Conservation (phyloP, 2,329 filamentous ascomycete genomes). For the Bertia moriformis region DNA sequence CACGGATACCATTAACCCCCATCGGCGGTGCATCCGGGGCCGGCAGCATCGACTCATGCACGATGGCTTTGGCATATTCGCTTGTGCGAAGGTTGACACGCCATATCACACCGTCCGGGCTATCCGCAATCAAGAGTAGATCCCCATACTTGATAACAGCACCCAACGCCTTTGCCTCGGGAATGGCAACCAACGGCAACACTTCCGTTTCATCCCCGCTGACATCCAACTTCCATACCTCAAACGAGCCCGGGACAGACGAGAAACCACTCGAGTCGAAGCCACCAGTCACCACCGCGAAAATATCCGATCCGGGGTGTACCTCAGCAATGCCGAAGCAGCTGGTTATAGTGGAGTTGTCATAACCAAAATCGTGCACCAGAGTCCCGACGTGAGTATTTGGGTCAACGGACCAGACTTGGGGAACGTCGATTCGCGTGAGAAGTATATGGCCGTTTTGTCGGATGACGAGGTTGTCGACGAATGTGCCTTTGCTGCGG, state of each 20-base stretch:
- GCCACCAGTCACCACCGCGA: neutral
- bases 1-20: neutral
- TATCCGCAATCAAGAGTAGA: constrained; percentile 14
- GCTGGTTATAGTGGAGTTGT: constrained; percentile 2
- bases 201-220: constrained; percentile 4
- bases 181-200: constrained; percentile 11
- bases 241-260: neutral
- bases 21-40: constrained; percentile 4
- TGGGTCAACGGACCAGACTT: constrained; percentile 7
- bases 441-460: constrained; percentile 7
- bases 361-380: neutral
- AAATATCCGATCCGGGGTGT: constrained; percentile 3
- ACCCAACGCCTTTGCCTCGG: constrained; percentile 15
- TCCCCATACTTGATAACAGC: constrained; percentile 13
- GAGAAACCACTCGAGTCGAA: neutral
- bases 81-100: constrained; percentile 11
- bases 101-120: constrained; percentile 13
- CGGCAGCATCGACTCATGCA: constrained; percentile 14
- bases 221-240: constrained; percentile 14
- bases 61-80: constrained; percentile 9
- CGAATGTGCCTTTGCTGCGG: constrained; percentile 4
- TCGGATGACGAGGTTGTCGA: constrained; percentile 7
- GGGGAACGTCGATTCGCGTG: constrained; percentile 6
- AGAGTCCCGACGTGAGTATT: neutral
- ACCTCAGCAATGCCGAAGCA: constrained; percentile 6